A percentile compares a stretch with the other conserved stretches of the same genome.
phyloP scores from a whole-genome alignment of 2,329 filamentous ascomycete species.

The Macroventuria anomochaeta region DNA sequence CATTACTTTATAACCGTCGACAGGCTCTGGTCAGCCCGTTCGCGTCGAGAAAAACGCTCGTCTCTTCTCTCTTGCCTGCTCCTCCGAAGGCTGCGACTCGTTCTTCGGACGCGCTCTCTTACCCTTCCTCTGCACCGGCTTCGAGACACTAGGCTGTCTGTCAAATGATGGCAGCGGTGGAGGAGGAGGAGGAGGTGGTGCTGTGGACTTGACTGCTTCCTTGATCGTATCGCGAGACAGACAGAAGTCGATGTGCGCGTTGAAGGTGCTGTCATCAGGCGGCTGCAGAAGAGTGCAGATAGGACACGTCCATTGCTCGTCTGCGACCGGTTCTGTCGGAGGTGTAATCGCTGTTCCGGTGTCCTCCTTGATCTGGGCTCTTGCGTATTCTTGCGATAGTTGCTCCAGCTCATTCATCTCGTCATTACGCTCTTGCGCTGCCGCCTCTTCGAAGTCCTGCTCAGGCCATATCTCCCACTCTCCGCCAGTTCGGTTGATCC shows the following conservation, averaged over 20 bases:
- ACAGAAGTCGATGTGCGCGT: conserved; percentile 91
- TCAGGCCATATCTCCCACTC: conserved; percentile 75
- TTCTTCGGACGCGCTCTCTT: conserved; percentile 41
- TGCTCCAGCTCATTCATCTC: conserved; percentile 67
- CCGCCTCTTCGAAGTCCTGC: conserved; percentile 68
- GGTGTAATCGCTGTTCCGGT: conserved; percentile 22
- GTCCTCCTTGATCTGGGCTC: conserved; percentile 18
- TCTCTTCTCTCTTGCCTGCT: conserved; percentile 41
- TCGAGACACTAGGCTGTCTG: conserved; percentile 21
- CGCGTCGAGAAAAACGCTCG: conserved; percentile 39
- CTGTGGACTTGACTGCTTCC: conserved; percentile 70
- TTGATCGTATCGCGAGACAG: conserved; percentile 85
- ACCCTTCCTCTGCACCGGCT: conserved; percentile 30
- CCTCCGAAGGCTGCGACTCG: conserved; percentile 26
- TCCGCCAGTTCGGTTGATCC: conserved; percentile 42
- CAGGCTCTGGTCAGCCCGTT: neutral
- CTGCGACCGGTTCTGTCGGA: conserved; percentile 30
- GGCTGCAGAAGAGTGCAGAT: conserved; percentile 80
- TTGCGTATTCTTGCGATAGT: conserved; percentile 64
- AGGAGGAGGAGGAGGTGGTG: conserved; percentile 27
- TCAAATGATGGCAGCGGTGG: conserved; percentile 21
- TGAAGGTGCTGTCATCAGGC: conserved; percentile 79
- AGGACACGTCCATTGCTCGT: conserved; percentile 78
- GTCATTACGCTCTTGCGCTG: conserved; percentile 64
- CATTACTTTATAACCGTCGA: neutral